Evolutionary conservation across 176 grass and related monocot species (phyloP).

Genomic region (Ensete ventricosum): DNA sequence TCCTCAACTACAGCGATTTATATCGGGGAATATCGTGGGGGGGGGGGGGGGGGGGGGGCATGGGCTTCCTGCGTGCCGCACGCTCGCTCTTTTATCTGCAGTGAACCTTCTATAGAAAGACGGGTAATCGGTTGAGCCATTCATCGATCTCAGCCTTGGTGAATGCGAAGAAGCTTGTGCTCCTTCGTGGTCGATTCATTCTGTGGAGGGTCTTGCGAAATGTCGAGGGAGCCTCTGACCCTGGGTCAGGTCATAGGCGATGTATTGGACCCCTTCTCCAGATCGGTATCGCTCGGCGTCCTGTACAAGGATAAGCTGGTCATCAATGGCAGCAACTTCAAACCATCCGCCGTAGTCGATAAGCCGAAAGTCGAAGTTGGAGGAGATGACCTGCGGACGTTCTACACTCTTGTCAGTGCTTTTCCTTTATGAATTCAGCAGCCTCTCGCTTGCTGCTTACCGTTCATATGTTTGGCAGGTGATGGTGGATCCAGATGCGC

Average conservation of each 20-base stretch:
- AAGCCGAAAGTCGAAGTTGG: slow-evolving; percentile 54
- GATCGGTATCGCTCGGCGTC: slow-evolving; percentile 34
- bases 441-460: background rate
- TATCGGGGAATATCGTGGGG: too few species aligned
- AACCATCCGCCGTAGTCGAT: slow-evolving; percentile 19
- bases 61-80: too few species aligned
- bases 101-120: too few species aligned
- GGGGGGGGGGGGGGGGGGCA: too few species aligned
- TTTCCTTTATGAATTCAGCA: background rate
- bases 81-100: too few species aligned
- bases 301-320: slow-evolving; percentile 32
- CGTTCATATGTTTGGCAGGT: slow-evolving; percentile 26
- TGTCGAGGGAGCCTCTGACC: slow-evolving; percentile 55
- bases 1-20: too few species aligned
- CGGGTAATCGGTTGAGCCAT: too few species aligned
- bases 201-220: background rate
- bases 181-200: too few species aligned
- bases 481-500: slow-evolving; percentile 89
- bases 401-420: slow-evolving; percentile 56
- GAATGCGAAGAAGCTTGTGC: too few species aligned
- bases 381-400: slow-evolving; percentile 46
- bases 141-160: too few species aligned
- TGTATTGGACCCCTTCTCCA: slow-evolving; percentile 54
- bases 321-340: slow-evolving; percentile 50
- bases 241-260: slow-evolving; percentile 52